These are phyloP conservation scores for Triangularia verruculosa DNA, from an alignment of 2,329 filamentous ascomycete species.

Conservation along the genomic window DNA sequence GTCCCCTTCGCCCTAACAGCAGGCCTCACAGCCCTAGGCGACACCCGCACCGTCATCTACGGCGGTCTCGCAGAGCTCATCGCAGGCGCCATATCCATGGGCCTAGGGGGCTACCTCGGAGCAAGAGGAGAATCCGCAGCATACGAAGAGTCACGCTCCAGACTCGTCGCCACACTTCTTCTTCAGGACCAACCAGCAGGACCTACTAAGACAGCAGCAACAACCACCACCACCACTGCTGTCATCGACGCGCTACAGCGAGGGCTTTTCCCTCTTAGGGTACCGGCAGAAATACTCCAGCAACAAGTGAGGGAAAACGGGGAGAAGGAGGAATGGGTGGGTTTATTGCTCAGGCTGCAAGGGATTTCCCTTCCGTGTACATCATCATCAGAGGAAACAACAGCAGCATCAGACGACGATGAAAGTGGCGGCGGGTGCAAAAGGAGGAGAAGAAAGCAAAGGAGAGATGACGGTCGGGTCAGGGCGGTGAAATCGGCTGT, in stretches of 20 bases:
- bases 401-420: neutral
- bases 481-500: constrained; percentile 48
- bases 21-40: constrained; percentile 64
- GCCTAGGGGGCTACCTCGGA: constrained; percentile 69
- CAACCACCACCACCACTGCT: neutral
- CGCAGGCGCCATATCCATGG: constrained; percentile 75
- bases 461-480: neutral
- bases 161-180: neutral
- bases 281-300: neutral
- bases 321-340: neutral
- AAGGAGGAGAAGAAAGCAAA: neutral
- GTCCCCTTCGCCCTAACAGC: constrained; percentile 78
- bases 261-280: neutral
- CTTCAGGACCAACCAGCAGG: neutral
- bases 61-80: constrained; percentile 73
- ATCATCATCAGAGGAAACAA: neutral
- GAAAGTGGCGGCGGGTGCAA: neutral
- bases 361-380: neutral
- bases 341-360: neutral
- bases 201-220: neutral
- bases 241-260: neutral
- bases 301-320: neutral
- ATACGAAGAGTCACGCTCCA: neutral
- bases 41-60: constrained; percentile 64
- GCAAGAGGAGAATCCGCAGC: constrained; percentile 28